Evolutionary conservation across 306 rosid genomes (phyloP).

Genomic region (Medicago ruthenica): DNA sequence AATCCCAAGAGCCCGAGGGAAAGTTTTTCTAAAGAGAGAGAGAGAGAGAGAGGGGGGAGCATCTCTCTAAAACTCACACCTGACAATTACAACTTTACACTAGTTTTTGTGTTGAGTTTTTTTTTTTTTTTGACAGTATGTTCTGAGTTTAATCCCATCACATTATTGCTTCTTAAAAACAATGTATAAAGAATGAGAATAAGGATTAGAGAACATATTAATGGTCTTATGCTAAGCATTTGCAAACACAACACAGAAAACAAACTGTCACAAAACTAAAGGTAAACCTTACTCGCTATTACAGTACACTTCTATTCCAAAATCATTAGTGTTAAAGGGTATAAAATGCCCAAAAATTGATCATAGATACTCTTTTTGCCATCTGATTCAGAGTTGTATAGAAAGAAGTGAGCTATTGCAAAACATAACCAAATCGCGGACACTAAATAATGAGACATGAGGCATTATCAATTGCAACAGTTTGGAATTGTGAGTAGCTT

Average conservation of each 20-base stretch:
- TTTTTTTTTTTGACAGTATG: too few relatives aligned
- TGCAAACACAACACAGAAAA: background rate
- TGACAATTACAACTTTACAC: too few relatives aligned
- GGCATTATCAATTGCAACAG: background rate
- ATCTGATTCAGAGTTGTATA: background rate
- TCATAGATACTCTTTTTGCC: background rate
- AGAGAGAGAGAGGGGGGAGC: too few relatives aligned
- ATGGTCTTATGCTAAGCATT: conserved; percentile 18
- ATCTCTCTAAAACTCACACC: too few relatives aligned
- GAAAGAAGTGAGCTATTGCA: conserved; percentile 14
- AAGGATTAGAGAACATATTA: background rate
- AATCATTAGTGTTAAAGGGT: conserved; percentile 1
- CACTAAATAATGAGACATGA: conserved; percentile 5
- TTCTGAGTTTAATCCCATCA: too few relatives aligned
- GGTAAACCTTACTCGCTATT: background rate
- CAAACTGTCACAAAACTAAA: too few relatives aligned
- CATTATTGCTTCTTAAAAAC: background rate
- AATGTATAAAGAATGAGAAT: conserved; percentile 8
- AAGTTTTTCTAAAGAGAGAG: too few relatives aligned
- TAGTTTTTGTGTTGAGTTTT: too few relatives aligned
- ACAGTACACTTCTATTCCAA: background rate
- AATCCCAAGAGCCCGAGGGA: too few relatives aligned
- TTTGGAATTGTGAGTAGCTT: background rate
- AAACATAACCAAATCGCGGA: conserved; percentile 5
- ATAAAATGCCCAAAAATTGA: background rate